Evolutionary conservation across 2,329 filamentous ascomycete species (phyloP).

Genomic region (Trichoderma asperellum): DNA sequence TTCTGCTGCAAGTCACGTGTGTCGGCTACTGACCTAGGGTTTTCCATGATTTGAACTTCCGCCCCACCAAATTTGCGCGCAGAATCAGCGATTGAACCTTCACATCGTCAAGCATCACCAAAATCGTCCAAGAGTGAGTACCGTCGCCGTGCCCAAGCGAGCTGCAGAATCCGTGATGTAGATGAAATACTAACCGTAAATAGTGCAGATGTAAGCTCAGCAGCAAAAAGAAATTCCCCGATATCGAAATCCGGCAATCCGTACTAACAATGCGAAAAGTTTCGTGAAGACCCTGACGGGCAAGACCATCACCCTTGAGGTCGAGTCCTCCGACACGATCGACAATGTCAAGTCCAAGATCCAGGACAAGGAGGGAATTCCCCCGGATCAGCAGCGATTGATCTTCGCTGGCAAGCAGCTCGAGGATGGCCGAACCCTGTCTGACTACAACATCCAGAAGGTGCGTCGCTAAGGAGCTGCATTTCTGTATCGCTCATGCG

Average conservation of each 20-base stretch:
- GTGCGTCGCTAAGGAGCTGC: constrained; percentile 53
- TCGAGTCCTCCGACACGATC: constrained; percentile 98
- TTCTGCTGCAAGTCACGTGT: constrained; percentile 38
- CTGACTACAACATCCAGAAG: constrained; percentile 99
- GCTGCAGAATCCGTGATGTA: background rate
- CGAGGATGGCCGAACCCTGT: constrained; percentile 94
- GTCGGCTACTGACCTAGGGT: constrained; percentile 43
- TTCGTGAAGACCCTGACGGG: constrained; percentile 99
- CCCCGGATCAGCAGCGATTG: constrained; percentile 96
- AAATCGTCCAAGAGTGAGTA: constrained; percentile 64
- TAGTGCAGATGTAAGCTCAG: constrained; percentile 86
- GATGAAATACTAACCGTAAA: constrained; percentile 51
- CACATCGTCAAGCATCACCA: constrained; percentile 53
- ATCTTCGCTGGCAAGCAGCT: constrained; percentile 99
- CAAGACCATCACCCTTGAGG: constrained; percentile 99
- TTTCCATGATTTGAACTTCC: constrained; percentile 40
- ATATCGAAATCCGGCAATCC: constrained; percentile 33
- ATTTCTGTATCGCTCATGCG: background rate
- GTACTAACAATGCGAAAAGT: constrained; percentile 57
- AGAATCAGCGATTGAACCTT: constrained; percentile 45
- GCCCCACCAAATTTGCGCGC: constrained; percentile 52
- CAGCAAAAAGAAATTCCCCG: constrained; percentile 29
- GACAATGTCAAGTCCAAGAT: constrained; percentile 99
- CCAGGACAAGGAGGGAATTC: constrained; percentile 99
- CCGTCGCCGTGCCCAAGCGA: constrained; percentile 3